Percentiles rank a stretch among this genome's conserved stretches.
Evolutionary conservation across 1,139 yeast genomes (phyloP).

Genomic region (Suhomyces bribrorum): DNA sequence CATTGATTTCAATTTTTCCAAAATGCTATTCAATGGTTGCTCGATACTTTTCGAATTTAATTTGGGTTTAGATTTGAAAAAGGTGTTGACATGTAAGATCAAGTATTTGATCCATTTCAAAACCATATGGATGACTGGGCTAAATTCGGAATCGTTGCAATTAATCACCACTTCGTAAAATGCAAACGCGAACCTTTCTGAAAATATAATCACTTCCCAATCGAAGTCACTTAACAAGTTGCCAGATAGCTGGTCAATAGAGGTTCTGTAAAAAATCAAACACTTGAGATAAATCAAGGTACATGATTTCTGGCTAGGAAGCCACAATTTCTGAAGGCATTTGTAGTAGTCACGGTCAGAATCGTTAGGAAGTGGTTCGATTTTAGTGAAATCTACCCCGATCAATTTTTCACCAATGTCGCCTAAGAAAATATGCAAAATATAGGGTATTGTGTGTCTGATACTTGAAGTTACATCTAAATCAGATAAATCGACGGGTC

Average conservation of each 20-base stretch:
- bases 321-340: slow-evolving; percentile 8
- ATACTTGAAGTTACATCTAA: neutral
- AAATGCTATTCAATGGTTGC: slow-evolving; percentile 7
- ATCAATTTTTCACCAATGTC: slow-evolving; percentile 12
- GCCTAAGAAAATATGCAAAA: slow-evolving; percentile 11
- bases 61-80: slow-evolving; percentile 6
- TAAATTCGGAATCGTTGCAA: slow-evolving; percentile 8
- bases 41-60: slow-evolving; percentile 6
- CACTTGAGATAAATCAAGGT: slow-evolving; percentile 12
- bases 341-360: slow-evolving; percentile 8
- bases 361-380: slow-evolving; percentile 9
- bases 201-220: slow-evolving; percentile 20
- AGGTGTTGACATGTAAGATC: slow-evolving; percentile 19
- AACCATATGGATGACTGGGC: slow-evolving; percentile 22
- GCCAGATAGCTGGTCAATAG: neutral
- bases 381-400: slow-evolving; percentile 4
- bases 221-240: slow-evolving; percentile 14
- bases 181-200: slow-evolving; percentile 12
- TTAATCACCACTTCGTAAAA: slow-evolving; percentile 18
- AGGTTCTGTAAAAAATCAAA: slow-evolving; percentile 13
- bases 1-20: slow-evolving; percentile 8
- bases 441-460: slow-evolving; percentile 1
- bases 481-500: neutral
- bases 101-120: slow-evolving; percentile 25
- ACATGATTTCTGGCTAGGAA: slow-evolving; percentile 14